Base-by-base conservation (phyloP, 305 asterid species). In the Ilex paraguariensis region DNA sequence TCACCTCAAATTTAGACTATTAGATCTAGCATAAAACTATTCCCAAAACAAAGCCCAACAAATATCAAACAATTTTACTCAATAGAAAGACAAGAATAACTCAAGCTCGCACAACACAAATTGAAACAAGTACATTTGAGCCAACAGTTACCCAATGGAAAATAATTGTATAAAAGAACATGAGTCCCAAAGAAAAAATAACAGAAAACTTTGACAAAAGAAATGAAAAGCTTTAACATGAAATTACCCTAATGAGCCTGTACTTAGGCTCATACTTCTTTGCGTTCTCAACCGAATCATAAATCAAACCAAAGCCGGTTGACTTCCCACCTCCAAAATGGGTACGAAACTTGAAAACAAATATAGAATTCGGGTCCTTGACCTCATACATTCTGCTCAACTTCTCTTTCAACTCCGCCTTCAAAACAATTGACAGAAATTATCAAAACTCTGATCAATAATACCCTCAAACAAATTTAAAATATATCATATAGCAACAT, bases 291-390 rank as follows among this genome's bases (percentile, higher is more conserved):
- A 67, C 69, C 3, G 69, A 69, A 53, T 69, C 74, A 57, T 69
- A 69, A 32, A 72, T 67, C 70, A 72, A 54, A 60, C 77, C 73
- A 67, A 72, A 72, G 50, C 73, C 70, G 14, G 77, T 72, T 17
- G 77, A 72, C 66, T 72, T 72, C 16, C 77, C 77, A 31, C 73
- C 77, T 15, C 77, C 77, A 54, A 72, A 72, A 48, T 67, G 70
- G 15, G 77, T 72, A 13, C 77, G 63, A 16, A 72, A 72, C 63
- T 72, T 72, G 55, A 72, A 72, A 49, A 72, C 77, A 62, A 72
- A 72, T 31, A 72, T 72, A 30, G 73, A 60, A 67, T 72, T 72
- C 1, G 66, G 44, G 65, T 72, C 77, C 48, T 72, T 72, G 51
- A 72, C 77, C 17, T 67, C 77, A 45, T 72, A 72, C 73, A 72